phyloP scores from a whole-genome alignment of 768 basidiomycete genomes.

The Boletus rubroflammeus region DNA sequence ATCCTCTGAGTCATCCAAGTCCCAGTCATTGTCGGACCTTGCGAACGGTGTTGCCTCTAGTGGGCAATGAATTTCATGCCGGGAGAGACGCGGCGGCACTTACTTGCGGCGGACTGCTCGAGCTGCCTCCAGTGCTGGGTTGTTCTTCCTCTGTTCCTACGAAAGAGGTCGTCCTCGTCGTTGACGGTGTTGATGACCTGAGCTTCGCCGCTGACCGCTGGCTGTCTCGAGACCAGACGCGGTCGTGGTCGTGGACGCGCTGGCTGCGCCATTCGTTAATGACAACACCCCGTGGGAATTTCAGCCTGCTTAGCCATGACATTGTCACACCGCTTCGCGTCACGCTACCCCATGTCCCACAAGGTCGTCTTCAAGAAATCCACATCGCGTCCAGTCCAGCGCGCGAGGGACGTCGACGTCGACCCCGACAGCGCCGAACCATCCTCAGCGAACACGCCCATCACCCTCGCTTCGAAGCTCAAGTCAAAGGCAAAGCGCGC shows the following conservation, averaged over 20 bases:
- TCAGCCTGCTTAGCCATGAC: not conserved
- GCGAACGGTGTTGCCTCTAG: constrained; percentile 24
- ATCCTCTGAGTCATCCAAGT: constrained; percentile 10
- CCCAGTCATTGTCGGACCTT: constrained; percentile 23
- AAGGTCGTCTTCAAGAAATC: constrained; percentile 44
- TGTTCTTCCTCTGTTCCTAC: constrained; percentile 60
- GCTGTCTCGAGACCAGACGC: constrained; percentile 35
- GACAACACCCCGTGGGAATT: constrained; percentile 29
- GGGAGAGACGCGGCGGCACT: constrained; percentile 8
- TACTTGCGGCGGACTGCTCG: constrained; percentile 55
- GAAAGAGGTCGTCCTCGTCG: constrained; percentile 68
- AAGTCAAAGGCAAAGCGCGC: constrained; percentile 69
- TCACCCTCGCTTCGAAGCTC: constrained; percentile 57
- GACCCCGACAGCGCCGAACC: constrained; percentile 27
- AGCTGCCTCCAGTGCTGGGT: constrained; percentile 57
- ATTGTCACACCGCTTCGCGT: constrained; percentile 27
- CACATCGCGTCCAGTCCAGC: constrained; percentile 37
- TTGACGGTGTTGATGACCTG: constrained; percentile 21
- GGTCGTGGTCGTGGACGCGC: constrained; percentile 52
- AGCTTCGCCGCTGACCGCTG: constrained; percentile 1
- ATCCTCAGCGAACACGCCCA: constrained; percentile 43
- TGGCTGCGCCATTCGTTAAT: constrained; percentile 21
- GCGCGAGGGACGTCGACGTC: constrained; percentile 38
- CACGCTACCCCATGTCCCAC: constrained; percentile 19
- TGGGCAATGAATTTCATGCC: constrained; percentile 2